Evolutionary conservation across 2,329 filamentous ascomycete species (phyloP), one percentile per base, ranked within the genome.

Genomic region (Raffaelea ambrosiae): DNA sequence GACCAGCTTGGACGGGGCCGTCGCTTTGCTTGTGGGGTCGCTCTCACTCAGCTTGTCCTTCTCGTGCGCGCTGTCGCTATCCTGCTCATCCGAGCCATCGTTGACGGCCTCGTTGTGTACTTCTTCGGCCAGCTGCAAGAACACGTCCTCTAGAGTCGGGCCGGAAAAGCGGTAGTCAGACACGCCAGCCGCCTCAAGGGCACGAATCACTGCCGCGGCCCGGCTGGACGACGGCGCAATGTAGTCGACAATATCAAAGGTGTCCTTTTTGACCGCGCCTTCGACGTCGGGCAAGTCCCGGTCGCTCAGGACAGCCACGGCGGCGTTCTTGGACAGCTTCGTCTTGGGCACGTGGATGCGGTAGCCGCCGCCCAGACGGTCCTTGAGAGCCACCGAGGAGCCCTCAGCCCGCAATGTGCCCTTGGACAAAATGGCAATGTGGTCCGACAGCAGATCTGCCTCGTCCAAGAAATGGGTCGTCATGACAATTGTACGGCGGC

Each of bases 391-490:
- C 4, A 90, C 88, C 3, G 88, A 89, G 3, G 88, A 89, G 3
- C 90, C 90, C 56, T 88, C 74, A 0, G 87, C 88, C 48, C 88
- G 86, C 2, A 95, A 72, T 2, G 80, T 81, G 19, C 90, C 90
- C 60, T 88, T 90, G 3, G 88, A 94, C 11, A 96, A 69, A 46
- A 96, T 88, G 2, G 84, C 86, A 54, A 96, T 94, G 52, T 90
- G 84, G 59, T 96, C 91, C 0, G 89, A 85, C 1, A 96, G 74
- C 2, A 95, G 71, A 59, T 96, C 90, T 1, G 90, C 91, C 64
- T 96, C 91, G 58, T 96, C 91, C 9, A 96, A 73, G 63, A 95
- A 96, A 63, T 96, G 91, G 0, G 90, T 96, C 0, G 90, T 96
- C 49, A 96, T 65, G 39, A 96, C 79, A 57, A 95, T 86, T 0